Evolutionary conservation across 1,284 basidiomycete species (phyloP).

Genomic region (Cerioporus squamosus): DNA sequence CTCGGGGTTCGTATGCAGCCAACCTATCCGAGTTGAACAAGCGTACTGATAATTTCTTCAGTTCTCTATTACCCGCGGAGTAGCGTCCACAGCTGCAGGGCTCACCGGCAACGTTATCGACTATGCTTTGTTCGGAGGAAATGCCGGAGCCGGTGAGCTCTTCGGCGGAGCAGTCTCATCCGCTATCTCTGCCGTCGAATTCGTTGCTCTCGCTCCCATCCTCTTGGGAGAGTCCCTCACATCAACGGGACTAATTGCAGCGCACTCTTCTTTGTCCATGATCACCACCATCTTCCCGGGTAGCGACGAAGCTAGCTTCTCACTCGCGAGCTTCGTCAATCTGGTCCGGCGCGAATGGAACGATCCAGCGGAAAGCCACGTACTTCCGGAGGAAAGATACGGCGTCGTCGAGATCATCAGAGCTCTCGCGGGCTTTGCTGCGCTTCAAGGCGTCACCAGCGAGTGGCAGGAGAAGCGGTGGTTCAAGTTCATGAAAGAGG

Average conservation of each 20-base stretch:
- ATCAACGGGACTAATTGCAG: constrained; percentile 73
- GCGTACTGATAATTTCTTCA: constrained; percentile 30
- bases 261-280: constrained; percentile 72
- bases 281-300: constrained; percentile 74
- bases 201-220: constrained; percentile 72
- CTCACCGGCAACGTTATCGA: constrained; percentile 64
- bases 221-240: constrained; percentile 76
- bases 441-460: constrained; percentile 77
- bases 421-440: constrained; percentile 77
- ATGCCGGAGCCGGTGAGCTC: constrained; percentile 56
- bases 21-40: background rate
- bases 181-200: constrained; percentile 69
- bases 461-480: constrained; percentile 76
- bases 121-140: constrained; percentile 64
- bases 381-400: constrained; percentile 63
- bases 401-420: constrained; percentile 65
- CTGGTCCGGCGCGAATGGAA: constrained; percentile 75
- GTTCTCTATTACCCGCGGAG: constrained; percentile 70
- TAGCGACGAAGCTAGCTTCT: constrained; percentile 77
- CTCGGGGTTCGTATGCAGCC: constrained; percentile 56
- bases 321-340: constrained; percentile 75
- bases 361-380: constrained; percentile 52
- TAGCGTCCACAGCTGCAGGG: constrained; percentile 61
- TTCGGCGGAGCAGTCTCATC: constrained; percentile 61
- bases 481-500: constrained; percentile 67